Percentiles rank a stretch among this genome's conserved stretches.
Conservation (phyloP, 2,329 filamentous ascomycete species). For the Fusarium decemcellulare region DNA sequence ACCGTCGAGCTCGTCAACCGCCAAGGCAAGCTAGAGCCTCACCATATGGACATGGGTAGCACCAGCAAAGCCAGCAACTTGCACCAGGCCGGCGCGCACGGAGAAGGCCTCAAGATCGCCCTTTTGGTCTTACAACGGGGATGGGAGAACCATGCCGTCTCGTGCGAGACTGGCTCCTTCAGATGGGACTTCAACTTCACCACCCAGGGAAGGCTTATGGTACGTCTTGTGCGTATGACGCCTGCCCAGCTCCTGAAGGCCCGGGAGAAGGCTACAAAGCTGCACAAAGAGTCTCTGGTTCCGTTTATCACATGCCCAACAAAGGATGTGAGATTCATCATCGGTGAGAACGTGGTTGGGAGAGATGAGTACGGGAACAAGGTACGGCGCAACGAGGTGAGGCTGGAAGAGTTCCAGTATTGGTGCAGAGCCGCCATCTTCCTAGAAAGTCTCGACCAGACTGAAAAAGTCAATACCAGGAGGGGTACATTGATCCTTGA, state of each 20-base stretch:
- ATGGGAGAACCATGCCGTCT: constrained; percentile 44
- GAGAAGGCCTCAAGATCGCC: constrained; percentile 51
- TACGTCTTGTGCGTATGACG: constrained; percentile 24
- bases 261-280: neutral
- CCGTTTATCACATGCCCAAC: constrained; percentile 2
- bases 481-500: constrained; percentile 19
- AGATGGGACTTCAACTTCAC: constrained; percentile 51
- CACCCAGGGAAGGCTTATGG: constrained; percentile 38
- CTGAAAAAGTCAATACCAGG: neutral
- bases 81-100: constrained; percentile 47
- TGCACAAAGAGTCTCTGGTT: neutral
- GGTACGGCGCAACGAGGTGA: neutral
- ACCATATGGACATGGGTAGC: constrained; percentile 48
- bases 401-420: constrained; percentile 10
- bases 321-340: constrained; percentile 22
- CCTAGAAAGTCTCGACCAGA: constrained; percentile 7
- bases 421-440: constrained; percentile 26
- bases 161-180: constrained; percentile 45
- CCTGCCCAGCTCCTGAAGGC: neutral
- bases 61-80: constrained; percentile 41
- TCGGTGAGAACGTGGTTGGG: neutral
- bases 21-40: constrained; percentile 47
- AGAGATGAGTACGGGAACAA: neutral
- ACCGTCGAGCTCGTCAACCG: constrained; percentile 50
- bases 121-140: constrained; percentile 48